Percentiles rank a stretch among this genome's conserved stretches.
phyloP scores from a whole-genome alignment of 2,329 filamentous ascomycete species.

The Juglanconis sp. region DNA sequence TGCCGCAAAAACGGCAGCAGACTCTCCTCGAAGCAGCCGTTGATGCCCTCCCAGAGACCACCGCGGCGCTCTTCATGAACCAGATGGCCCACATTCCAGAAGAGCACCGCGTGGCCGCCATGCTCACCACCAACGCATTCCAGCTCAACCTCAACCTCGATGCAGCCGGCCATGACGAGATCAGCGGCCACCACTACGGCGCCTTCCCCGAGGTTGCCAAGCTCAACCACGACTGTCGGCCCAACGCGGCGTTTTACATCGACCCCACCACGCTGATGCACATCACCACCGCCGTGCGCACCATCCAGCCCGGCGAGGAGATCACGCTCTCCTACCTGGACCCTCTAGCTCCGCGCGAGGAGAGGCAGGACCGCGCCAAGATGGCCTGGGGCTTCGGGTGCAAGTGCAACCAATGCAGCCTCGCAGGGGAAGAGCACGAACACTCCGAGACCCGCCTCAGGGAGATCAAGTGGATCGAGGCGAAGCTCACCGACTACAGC shows the following conservation, averaged over 20 bases:
- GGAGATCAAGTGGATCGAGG: constrained; percentile 27
- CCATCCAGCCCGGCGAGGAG: constrained; percentile 34
- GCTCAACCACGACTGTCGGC: constrained; percentile 39
- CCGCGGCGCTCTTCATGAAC: constrained; percentile 1
- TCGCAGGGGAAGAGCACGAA: constrained; percentile 16
- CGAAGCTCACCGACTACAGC: constrained; percentile 23
- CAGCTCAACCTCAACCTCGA: constrained; percentile 26
- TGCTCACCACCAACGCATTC: constrained; percentile 35
- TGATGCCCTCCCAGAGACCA: neutral
- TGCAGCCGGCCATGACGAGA: constrained; percentile 18
- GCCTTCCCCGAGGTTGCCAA: constrained; percentile 32
- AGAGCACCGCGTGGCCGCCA: constrained; percentile 23
- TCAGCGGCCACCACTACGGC: constrained; percentile 29
- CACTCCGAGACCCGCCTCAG: constrained; percentile 32
- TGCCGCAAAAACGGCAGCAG: constrained; percentile 15
- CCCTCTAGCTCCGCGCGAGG: constrained; percentile 21
- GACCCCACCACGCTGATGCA: constrained; percentile 33
- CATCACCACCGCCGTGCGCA: constrained; percentile 33
- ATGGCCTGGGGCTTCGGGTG: constrained; percentile 35
- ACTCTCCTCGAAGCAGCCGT: constrained; percentile 16
- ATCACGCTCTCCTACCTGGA: constrained; percentile 36
- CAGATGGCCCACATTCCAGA: constrained; percentile 29
- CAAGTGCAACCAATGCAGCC: constrained; percentile 30
- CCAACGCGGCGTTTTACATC: constrained; percentile 35
- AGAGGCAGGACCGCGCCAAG: constrained; percentile 29